Evolutionary conservation across 148 eudicot species (phyloP), one percentile per base, ranked within the genome.

Genomic region (Vaccinium vitisidaea): DNA sequence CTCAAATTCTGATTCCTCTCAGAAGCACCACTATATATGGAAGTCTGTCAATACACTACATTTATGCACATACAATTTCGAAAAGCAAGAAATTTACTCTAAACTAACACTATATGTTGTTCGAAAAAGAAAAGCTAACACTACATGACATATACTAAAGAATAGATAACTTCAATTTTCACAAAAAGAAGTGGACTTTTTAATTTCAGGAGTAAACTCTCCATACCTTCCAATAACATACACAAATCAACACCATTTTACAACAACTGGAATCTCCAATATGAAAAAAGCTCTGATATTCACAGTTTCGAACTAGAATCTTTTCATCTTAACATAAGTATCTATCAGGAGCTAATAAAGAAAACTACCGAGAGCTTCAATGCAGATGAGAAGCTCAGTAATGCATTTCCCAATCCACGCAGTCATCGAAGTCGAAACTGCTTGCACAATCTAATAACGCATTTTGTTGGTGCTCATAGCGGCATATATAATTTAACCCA

Each of bases 391-490:
- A 90, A 81, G 86, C 87, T 83, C 91, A 87, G 84, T 91, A 91
- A 54, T 92, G 95, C 90, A 86, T 48, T 84, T 93, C 97, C 99
- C 99, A 96, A 80, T 94, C 95, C 98, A 92, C 90, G 84, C 91
- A 92, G 76, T 94, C 98, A 79, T 94, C 96, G 71, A 95, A 89
- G 80, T 95, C 99, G 6, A 96, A 94, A 90, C 99, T 95, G 84
- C 98, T 92, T 15, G 97, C 93, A 84, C 98, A 96, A 80, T 96
- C 98, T 86, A 95, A 87, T 67, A 96, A 85, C 5, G 99, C 99
- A 82, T 96, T 96, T 71, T 95, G 98, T 85, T 96, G 99, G 30
- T 95, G 98, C 87, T 97, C 99, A 56, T 93, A 97, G 0, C 96
- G 93, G 80, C 98, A 97, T 36, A 95, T 95, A 80, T 93, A 97